Conservation (phyloP, 2,329 filamentous ascomycete genomes). For the Fusarium ramigenum region DNA sequence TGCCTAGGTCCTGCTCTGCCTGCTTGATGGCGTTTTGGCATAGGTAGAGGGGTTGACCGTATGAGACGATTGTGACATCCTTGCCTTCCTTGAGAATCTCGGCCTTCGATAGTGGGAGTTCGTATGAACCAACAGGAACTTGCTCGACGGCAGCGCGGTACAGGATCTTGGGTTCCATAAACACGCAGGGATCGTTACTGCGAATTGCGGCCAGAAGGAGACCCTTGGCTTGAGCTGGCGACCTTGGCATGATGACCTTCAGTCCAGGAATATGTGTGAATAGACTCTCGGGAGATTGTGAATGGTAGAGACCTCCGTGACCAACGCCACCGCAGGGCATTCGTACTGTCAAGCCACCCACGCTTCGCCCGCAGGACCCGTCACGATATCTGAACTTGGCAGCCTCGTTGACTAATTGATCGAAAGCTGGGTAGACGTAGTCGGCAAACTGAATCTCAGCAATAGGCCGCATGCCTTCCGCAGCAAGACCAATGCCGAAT, state of each 20-base stretch:
- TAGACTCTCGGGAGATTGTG: slow-evolving; percentile 86
- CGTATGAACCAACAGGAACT: slow-evolving; percentile 82
- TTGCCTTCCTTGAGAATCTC: slow-evolving; percentile 83
- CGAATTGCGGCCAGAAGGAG: slow-evolving; percentile 80
- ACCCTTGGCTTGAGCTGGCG: slow-evolving; percentile 88
- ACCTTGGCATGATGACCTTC: slow-evolving; percentile 85
- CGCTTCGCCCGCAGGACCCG: slow-evolving; percentile 64
- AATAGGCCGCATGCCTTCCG: slow-evolving; percentile 90
- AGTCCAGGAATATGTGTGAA: slow-evolving; percentile 90
- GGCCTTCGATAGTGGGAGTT: slow-evolving; percentile 85
- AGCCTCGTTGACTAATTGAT: slow-evolving; percentile 93
- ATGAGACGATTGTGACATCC: slow-evolving; percentile 85
- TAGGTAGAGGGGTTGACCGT: slow-evolving; percentile 88
- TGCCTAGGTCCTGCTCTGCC: slow-evolving; percentile 77
- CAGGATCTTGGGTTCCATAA: slow-evolving; percentile 93
- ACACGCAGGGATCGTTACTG: slow-evolving; percentile 86
- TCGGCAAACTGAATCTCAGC: slow-evolving; percentile 97
- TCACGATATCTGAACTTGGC: slow-evolving; percentile 87
- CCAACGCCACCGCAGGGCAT: slow-evolving; percentile 94
- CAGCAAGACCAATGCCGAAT: slow-evolving; percentile 89
- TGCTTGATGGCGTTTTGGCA: slow-evolving; percentile 80
- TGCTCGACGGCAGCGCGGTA: slow-evolving; percentile 93
- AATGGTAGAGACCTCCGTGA: slow-evolving; percentile 88
- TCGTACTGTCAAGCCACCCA: slow-evolving; percentile 83
- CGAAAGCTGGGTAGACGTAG: slow-evolving; percentile 92